phyloP scores from a whole-genome alignment of 352 stramenopile genomes.

The Aphanomyces stellatus region DNA sequence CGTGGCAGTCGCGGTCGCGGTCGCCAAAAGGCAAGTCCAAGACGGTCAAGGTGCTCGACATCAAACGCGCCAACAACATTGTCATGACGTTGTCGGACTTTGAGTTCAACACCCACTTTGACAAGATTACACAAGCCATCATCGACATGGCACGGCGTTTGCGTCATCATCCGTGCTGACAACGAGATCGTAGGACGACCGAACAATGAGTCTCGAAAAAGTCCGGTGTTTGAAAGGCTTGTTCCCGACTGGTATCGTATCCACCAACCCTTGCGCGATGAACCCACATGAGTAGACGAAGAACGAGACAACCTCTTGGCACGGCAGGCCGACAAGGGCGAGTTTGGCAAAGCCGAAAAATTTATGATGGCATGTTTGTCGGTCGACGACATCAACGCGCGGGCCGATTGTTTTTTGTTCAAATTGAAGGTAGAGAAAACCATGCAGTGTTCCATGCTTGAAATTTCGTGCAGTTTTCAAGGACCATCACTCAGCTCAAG shows the following conservation, averaged over 20 bases:
- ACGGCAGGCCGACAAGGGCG: conserved; percentile 35
- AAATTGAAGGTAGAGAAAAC: conserved; percentile 10
- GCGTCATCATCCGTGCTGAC: background rate
- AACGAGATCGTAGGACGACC: conserved; percentile 29
- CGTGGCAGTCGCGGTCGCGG: conserved; percentile 43
- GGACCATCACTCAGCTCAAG: background rate
- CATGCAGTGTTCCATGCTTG: background rate
- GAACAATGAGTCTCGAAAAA: conserved; percentile 42
- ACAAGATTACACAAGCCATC: conserved; percentile 52
- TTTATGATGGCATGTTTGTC: conserved; percentile 28
- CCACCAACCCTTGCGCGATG: background rate
- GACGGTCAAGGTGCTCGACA: conserved; percentile 64
- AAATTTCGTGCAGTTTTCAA: conserved; percentile 7
- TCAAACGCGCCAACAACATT: conserved; percentile 75
- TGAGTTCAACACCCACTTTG: conserved; percentile 62
- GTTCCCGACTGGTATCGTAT: conserved; percentile 38
- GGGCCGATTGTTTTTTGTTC: conserved; percentile 17
- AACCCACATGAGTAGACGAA: conserved; percentile 24
- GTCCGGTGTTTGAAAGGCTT: conserved; percentile 64
- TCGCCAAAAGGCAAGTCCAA: conserved; percentile 65
- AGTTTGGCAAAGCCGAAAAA: conserved; percentile 56
- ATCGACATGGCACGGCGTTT: conserved; percentile 27
- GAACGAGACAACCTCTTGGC: conserved; percentile 37
- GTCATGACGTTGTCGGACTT: conserved; percentile 63
- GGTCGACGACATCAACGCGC: conserved; percentile 15